A percentile compares a stretch with the other conserved stretches of the same genome.
Conservation (phyloP, 208 protist genomes). For the Porcisia deanei region DNA sequence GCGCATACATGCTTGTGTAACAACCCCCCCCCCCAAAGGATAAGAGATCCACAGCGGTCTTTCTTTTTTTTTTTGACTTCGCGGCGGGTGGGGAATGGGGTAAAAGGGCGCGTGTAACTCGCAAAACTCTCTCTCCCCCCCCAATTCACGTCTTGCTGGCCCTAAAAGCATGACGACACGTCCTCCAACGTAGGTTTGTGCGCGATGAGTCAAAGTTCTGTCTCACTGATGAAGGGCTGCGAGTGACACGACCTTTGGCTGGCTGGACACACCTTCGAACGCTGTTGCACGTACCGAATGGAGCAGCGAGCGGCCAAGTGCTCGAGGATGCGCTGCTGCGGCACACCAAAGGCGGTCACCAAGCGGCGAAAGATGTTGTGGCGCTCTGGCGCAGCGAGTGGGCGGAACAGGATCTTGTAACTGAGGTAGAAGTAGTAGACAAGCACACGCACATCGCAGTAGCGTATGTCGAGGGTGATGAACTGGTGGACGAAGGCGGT, state of each 20-base stretch:
- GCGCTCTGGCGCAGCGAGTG: constrained; percentile 65
- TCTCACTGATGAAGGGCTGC: not conserved
- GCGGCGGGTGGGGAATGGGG: too few relatives aligned
- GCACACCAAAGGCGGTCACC: constrained; percentile 64
- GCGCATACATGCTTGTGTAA: too few relatives aligned
- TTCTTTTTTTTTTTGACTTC: too few relatives aligned
- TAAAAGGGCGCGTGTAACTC: too few relatives aligned
- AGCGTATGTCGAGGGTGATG: constrained; percentile 60
- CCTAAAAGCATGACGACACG: too few relatives aligned
- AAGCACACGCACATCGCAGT: constrained; percentile 65
- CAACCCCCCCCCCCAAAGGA: too few relatives aligned
- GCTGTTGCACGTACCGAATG: constrained; percentile 61
- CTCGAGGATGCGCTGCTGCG: constrained; percentile 63
- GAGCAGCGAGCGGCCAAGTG: constrained; percentile 74
- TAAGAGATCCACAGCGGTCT: too few relatives aligned
- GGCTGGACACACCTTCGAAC: constrained; percentile 31
- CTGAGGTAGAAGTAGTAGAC: constrained; percentile 78
- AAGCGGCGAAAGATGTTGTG: constrained; percentile 77
- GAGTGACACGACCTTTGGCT: too few relatives aligned
- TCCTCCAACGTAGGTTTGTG: not conserved
- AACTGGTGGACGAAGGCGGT: constrained; percentile 65
- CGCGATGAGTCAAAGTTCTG: not conserved
- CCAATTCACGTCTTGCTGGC: too few relatives aligned
- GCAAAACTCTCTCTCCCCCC: too few relatives aligned
- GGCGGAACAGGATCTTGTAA: constrained; percentile 71